Base-by-base conservation (phyloP, 202 grass and related monocot species). In the Thinopyrum obtusiflorum region DNA sequence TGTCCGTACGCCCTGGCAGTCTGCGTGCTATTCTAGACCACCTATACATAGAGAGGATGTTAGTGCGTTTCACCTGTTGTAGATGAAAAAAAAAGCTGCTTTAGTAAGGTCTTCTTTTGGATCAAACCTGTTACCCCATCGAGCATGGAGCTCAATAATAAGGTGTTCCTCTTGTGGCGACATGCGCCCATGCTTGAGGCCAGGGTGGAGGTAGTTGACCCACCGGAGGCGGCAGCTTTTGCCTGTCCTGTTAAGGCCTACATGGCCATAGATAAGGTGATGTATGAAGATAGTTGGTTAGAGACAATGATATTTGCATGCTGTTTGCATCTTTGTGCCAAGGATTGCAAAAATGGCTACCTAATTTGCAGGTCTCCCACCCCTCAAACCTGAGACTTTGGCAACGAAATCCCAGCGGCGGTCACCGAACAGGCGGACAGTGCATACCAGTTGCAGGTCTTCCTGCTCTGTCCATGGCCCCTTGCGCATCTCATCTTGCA, bases 401-500 rank as follows among this genome's bases (percentile, higher is more conserved):
- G 92, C 92, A 89, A 94, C 82, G 88, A 92, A 92, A 94, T 94
- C 92, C 92, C 92, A 94, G 81, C 90, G 92, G 83, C 90, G 92
- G 84, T 94, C 92, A 77, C 92, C 92, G 88, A 94, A 94, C 88
- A 94, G 83, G 67, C 90, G 84, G 13, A 94, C 92, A 91, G 89
- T 90, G 83, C 92, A 81, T 94, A 90, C 90, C 92, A 94, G 90
- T 91, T 87, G 92, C 84, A 79, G 81, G 82, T 94, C 92, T 51
- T 94, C 92, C 75, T 94, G 83, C 65, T 92, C 92, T 24, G 84
- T 92, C 92, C 92, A 94, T n/a, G 88, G 85, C 15, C 90, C 92
- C 76, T 88, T 94, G 63, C 92, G 82, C 37, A 73, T 92, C 76
- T 77, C 72, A 25, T 83, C 57, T 57, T 68, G 63, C 79, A 83